Base-by-base conservation (phyloP, 345 rosid species). In the Cochlearia excelsa region DNA sequence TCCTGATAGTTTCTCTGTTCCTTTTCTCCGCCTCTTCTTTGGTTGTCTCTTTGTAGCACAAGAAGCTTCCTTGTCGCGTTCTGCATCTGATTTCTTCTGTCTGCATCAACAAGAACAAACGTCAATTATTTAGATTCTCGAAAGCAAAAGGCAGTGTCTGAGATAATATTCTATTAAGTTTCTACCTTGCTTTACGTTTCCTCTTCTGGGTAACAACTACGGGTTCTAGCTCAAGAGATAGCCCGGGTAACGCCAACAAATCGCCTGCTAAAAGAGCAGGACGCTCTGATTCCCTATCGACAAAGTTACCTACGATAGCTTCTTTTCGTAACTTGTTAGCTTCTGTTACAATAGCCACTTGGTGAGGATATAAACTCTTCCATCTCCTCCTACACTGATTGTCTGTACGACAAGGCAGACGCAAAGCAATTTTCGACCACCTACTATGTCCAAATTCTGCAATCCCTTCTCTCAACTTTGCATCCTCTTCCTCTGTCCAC, bases 361-460 rank as follows among this genome's bases (percentile, higher is more conserved):
- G 83, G 40, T 87, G 61, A 31, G 94, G 97, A 78, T 73, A 75
- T 73, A 89, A 57, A 2, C 1, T 54, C 80, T 75, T 85, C 95
- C 97, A 93, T 71, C 99, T 82, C 88, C 99, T 89, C 75, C 71
- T 52, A 68, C 99, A 93, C 66, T 82, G 84, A 61, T 65, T 93
- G 69, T 93, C 97, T 6, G 97, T 93, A 65, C 97, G 91, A 63
- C 80, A 64, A 55, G 82, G 41, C 68, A 93, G 26, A 53, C 34
- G 57, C 37, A 78, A 66, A 66, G 99, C 91, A 64, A 93, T 73
- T 74, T 79, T 87, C 40, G 95, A 70, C 99, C 99, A 93, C 31
- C 59, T 39, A 72, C 74, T 56, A 68, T 73, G 57, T 33, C 94
- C 95, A 49, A 75, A 79, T 70, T 85, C 79, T 66, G 65, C 61